A percentile compares a stretch with the other conserved stretches of the same genome.
Conservation (phyloP, 1,139 yeast species). For the Hemisphaericaspora lyxosophila region DNA sequence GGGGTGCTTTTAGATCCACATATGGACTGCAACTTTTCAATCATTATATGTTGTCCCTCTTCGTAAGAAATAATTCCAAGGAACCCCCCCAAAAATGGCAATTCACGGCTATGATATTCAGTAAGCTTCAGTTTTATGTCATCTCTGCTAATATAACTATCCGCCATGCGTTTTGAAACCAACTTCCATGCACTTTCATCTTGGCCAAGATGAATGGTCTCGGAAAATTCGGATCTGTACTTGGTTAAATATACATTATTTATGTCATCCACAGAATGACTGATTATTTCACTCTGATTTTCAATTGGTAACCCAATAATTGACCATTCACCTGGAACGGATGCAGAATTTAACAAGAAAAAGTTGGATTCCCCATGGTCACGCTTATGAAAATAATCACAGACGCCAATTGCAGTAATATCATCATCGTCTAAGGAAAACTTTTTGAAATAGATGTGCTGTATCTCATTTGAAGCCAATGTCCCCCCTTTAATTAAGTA, state of each 20-base stretch:
- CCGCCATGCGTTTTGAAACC: slow-evolving; percentile 24
- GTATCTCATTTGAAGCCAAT: slow-evolving; percentile 6
- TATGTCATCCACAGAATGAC: slow-evolving; percentile 58
- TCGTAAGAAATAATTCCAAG: slow-evolving; percentile 87
- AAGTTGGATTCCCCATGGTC: slow-evolving; percentile 35
- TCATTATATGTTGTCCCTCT: slow-evolving; percentile 56
- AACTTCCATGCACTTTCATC: slow-evolving; percentile 23
- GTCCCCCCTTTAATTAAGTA: slow-evolving; percentile 13
- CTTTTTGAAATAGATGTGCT: slow-evolving; percentile 17
- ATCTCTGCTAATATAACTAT: slow-evolving; percentile 22
- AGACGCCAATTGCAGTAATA: slow-evolving; percentile 42
- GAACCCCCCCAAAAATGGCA: slow-evolving; percentile 88
- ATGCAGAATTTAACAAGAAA: slow-evolving; percentile 68
- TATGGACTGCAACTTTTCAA: slow-evolving; percentile 32
- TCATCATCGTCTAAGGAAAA: slow-evolving; percentile 14
- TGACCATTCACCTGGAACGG: slow-evolving; percentile 84
- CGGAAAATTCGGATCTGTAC: slow-evolving; percentile 14
- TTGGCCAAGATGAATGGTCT: slow-evolving; percentile 6
- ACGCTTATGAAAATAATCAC: slow-evolving; percentile 40
- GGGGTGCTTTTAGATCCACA: slow-evolving; percentile 44
- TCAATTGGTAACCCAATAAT: slow-evolving; percentile 71
- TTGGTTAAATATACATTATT: slow-evolving; percentile 20
- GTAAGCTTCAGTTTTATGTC: slow-evolving; percentile 16
- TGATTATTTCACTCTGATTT: slow-evolving; percentile 54
- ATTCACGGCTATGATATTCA: slow-evolving; percentile 21